phyloP scores from a whole-genome alignment of 1,139 yeast genomes.

The Yamadazyma epiphylla region DNA sequence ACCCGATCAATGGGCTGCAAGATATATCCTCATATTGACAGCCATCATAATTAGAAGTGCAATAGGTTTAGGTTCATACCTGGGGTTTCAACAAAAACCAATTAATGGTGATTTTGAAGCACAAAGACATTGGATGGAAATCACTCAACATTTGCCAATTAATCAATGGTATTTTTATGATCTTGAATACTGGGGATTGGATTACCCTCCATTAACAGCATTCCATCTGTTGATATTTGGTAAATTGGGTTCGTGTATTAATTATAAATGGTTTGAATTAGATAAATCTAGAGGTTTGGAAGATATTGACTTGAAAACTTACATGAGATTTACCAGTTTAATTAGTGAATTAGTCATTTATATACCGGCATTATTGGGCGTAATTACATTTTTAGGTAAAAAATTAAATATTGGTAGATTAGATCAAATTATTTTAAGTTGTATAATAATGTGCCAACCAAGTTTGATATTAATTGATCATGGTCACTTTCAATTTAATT shows the following conservation, averaged over 20 bases:
- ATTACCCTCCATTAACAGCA: slow-evolving; percentile 96
- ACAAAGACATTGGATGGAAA: slow-evolving; percentile 96
- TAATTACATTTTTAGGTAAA: slow-evolving; percentile 65
- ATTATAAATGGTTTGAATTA: slow-evolving; percentile 73
- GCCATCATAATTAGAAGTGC: slow-evolving; percentile 79
- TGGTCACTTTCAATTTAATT: slow-evolving; percentile 94
- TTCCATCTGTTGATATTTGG: slow-evolving; percentile 86
- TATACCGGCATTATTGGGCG: slow-evolving; percentile 75
- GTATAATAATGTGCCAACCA: slow-evolving; percentile 78
- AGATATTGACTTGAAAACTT: slow-evolving; percentile 61
- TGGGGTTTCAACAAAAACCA: slow-evolving; percentile 69
- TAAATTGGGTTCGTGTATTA: slow-evolving; percentile 57
- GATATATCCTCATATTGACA: slow-evolving; percentile 70
- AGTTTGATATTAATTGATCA: slow-evolving; percentile 83
- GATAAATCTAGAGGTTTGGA: slow-evolving; percentile 75
- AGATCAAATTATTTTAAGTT: slow-evolving; percentile 72
- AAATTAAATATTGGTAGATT: slow-evolving; percentile 53
- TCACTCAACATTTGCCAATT: slow-evolving; percentile 74
- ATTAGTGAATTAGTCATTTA: slow-evolving; percentile 70
- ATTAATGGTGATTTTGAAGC: slow-evolving; percentile 97
- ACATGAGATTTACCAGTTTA: slow-evolving; percentile 78
- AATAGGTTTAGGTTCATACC: slow-evolving; percentile 84
- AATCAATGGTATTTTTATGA: slow-evolving; percentile 86
- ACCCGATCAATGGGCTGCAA: slow-evolving; percentile 86
- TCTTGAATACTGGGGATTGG: slow-evolving; percentile 91